Conservation (phyloP, 345 rosid genomes). For the Cardamine resedifolia region DNA sequence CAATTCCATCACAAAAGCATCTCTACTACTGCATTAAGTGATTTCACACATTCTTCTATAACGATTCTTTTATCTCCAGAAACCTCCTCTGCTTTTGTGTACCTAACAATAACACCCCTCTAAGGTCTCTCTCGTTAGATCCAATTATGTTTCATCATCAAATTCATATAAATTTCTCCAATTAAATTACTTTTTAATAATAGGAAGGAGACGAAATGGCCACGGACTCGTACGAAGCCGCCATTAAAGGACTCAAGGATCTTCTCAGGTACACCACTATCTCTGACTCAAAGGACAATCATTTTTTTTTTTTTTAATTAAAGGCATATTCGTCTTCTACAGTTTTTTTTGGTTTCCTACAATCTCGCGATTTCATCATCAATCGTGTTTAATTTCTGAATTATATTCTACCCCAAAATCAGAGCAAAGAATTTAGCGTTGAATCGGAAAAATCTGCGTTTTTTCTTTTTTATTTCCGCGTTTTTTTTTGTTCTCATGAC, state of each 20-base stretch:
- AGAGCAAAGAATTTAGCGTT: not conserved
- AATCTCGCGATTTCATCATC: not conserved
- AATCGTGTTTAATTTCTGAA: not conserved
- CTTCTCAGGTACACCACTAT: slow-evolving; percentile 66
- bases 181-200: not conserved
- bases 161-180: not conserved
- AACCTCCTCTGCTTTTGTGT: slow-evolving; percentile 26
- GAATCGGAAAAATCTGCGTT: not conserved
- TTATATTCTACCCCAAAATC: not conserved
- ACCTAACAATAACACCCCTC: not conserved
- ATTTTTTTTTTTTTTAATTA: too few relatives aligned
- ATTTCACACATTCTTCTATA: slow-evolving; percentile 31
- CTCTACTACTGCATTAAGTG: slow-evolving; percentile 17
- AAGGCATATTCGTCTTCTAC: not conserved
- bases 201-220: slow-evolving; percentile 59
- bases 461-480: not conserved
- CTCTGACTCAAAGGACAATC: slow-evolving; percentile 14
- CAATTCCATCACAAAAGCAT: not conserved
- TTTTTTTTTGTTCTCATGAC: not conserved
- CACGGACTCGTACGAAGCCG: slow-evolving; percentile 59
- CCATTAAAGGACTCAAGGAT: slow-evolving; percentile 70
- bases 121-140: slow-evolving; percentile 11
- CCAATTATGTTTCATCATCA: not conserved
- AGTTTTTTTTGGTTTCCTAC: not conserved
- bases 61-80: not conserved